These are phyloP conservation scores for Kwoniella pini DNA, from an alignment of 768 basidiomycete genomes.

Conservation along the genomic window DNA sequence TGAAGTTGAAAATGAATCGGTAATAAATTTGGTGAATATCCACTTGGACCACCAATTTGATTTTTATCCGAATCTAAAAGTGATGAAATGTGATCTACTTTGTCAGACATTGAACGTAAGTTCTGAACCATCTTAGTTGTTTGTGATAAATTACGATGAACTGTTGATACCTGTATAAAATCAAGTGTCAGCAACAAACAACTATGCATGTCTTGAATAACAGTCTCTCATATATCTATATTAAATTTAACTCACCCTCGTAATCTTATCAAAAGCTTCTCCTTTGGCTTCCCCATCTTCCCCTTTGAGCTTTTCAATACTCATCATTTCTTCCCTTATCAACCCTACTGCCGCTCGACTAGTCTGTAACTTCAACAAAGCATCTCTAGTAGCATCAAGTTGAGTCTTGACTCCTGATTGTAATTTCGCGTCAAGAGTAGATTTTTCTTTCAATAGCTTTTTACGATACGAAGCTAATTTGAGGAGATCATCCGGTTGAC, in stretches of 20 bases:
- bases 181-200: not conserved
- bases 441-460: constrained; percentile 94
- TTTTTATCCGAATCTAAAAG: constrained; percentile 73
- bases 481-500: constrained; percentile 87
- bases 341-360: constrained; percentile 47
- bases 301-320: constrained; percentile 71
- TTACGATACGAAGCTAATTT: constrained; percentile 87
- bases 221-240: no score
- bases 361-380: constrained; percentile 57
- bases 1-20: constrained; percentile 87
- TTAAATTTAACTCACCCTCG: constrained; percentile 63
- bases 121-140: constrained; percentile 96
- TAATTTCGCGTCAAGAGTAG: constrained; percentile 85
- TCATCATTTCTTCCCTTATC: constrained; percentile 48
- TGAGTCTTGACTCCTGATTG: constrained; percentile 91
- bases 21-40: constrained; percentile 74
- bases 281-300: constrained; percentile 77
- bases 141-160: constrained; percentile 90
- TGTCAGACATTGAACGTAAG: constrained; percentile 84
- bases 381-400: constrained; percentile 83
- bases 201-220: not conserved
- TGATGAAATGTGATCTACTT: constrained; percentile 73
- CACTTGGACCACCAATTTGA: constrained; percentile 72
- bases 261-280: constrained; percentile 92
- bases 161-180: constrained; percentile 87